Evolutionary conservation across 768 basidiomycete species (phyloP), one percentile per base, ranked within the genome.

Genomic region (Rhodotorula babjevae): DNA sequence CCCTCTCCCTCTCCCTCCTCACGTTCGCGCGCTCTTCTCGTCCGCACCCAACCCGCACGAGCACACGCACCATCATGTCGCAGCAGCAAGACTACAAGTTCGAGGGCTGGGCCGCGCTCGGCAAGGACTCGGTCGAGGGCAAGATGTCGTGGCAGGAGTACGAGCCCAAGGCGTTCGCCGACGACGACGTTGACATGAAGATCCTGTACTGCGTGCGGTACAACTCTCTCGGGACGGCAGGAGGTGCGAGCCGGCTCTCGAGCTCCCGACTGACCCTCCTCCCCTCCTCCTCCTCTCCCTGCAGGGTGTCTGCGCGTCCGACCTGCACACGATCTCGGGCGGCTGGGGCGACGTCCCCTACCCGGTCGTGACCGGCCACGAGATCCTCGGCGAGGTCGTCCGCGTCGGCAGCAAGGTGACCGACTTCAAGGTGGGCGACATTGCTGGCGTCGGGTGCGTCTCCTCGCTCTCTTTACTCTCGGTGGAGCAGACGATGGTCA

Each of bases 371-470:
- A 67, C 69, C n/a, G 74, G 74, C 5, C 74, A 75, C 65, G 74
- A 75, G 66, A 53, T 73, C 25, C 29, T 64, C 27, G 58, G 58
- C 40, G 44, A 42, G 2, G 57, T 85, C 50, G 83, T 82, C 33
- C 81, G 82, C 19, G 85, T 89, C 69, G 87, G 88, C 4, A 79
- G 83, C 14, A 83, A 86, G 56, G 87, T 87, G 57, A 82, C 77
- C 8, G 83, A 83, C 61, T 82, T 88, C 82, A 86, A 86, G 77
- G 82, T 84, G 16, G 87, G 87, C 33, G 85, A 87, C 77, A 79
- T 84, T 16, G 87, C 84, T 71, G 87, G 87, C 47, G 83, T 85
- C 11, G 83, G 84, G 53, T 29, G 16, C 12, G 53, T 16, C 14
- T n/a, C 19, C 47, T 15, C 21, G 47, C 47, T 9, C 50, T 52